A percentile compares a stretch with the other conserved stretches of the same genome.
phyloP scores from a whole-genome alignment of 2,329 filamentous ascomycete genomes.

The Scedosporium minutisporum region DNA sequence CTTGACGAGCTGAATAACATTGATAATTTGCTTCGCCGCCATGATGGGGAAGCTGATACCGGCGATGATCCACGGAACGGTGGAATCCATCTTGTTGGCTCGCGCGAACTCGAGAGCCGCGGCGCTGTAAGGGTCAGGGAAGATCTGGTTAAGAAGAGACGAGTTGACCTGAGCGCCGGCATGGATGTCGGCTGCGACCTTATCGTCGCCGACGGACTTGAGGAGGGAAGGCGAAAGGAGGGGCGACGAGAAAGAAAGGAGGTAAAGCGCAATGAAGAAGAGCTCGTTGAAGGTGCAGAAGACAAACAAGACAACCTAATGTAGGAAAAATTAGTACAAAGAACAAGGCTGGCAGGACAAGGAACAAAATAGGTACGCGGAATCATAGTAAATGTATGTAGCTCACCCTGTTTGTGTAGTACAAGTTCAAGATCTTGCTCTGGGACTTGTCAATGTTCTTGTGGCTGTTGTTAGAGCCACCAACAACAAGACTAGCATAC shows the following conservation, averaged over 20 bases:
- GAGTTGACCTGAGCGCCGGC: constrained; percentile 62
- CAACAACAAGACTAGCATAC: constrained; percentile 89
- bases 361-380: background rate
- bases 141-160: constrained; percentile 62
- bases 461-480: constrained; percentile 70
- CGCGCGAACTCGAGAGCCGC: constrained; percentile 85
- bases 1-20: constrained; percentile 87
- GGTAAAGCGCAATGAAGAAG: constrained; percentile 97
- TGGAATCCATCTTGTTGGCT: constrained; percentile 84
- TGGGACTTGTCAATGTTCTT: constrained; percentile 86
- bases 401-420: constrained; percentile 92
- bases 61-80: constrained; percentile 60
- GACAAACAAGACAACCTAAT: constrained; percentile 76
- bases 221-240: constrained; percentile 78
- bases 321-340: constrained; percentile 1
- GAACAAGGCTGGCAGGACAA: background rate
- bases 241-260: constrained; percentile 92
- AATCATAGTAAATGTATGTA: background rate
- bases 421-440: constrained; percentile 84
- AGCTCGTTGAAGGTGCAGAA: constrained; percentile 87
- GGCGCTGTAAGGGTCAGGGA: constrained; percentile 83
- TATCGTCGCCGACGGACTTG: constrained; percentile 45
- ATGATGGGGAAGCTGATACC: constrained; percentile 77
- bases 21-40: constrained; percentile 86
- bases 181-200: constrained; percentile 42